Evolutionary conservation across 305 asterid species (phyloP).

Genomic region (Solanum hybrid): DNA sequence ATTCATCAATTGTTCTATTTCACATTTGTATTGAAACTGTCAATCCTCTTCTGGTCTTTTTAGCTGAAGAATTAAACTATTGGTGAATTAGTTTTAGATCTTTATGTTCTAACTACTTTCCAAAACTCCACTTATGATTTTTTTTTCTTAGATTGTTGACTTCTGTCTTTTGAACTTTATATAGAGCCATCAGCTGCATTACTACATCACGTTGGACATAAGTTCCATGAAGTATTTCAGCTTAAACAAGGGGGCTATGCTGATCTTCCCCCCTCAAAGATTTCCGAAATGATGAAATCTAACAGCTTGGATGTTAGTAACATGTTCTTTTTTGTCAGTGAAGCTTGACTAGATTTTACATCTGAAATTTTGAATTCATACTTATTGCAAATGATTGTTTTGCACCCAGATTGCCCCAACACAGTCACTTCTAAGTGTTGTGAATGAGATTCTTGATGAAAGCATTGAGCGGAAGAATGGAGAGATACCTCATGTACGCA

Average conservation of each 20-base stretch:
- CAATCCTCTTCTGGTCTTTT: background rate
- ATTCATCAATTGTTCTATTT: background rate
- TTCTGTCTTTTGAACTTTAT: background rate
- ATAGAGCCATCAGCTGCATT: slow-evolving; percentile 45
- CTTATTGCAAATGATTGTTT: background rate
- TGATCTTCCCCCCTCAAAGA: slow-evolving; percentile 68
- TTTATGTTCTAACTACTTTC: background rate
- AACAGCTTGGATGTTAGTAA: slow-evolving; percentile 79
- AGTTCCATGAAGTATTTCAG: slow-evolving; percentile 84
- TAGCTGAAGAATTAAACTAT: background rate
- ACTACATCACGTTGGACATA: slow-evolving; percentile 49
- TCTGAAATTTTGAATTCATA: background rate
- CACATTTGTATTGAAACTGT: background rate
- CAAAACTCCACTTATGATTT: background rate
- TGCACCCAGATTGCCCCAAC: slow-evolving; percentile 80
- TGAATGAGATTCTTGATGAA: slow-evolving; percentile 80
- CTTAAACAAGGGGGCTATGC: slow-evolving; percentile 62
- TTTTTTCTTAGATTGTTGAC: background rate
- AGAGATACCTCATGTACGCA: slow-evolving; percentile 81
- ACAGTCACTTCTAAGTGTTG: slow-evolving; percentile 75
- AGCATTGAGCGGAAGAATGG: slow-evolving; percentile 76
- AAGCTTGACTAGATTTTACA: background rate
- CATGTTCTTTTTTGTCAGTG: slow-evolving; percentile 4
- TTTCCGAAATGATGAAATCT: slow-evolving; percentile 89
- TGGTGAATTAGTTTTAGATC: background rate